Percentiles rank a stretch among this genome's conserved stretches.
phyloP scores from a whole-genome alignment of 2,329 filamentous ascomycete species.

The Didymella lethalis region DNA sequence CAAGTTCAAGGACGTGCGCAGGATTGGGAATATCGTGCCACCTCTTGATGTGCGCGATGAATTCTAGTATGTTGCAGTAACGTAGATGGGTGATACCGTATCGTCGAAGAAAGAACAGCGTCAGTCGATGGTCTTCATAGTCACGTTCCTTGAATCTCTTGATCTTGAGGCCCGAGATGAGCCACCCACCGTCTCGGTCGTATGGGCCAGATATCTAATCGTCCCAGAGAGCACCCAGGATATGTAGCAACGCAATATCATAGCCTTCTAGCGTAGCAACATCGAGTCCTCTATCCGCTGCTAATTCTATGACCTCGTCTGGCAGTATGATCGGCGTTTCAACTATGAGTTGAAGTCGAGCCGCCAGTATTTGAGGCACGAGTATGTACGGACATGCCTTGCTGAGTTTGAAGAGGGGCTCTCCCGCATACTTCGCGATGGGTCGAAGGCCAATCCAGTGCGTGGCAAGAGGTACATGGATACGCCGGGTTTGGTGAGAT shows the following conservation, averaged over 20 bases:
- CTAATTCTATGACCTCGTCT: background rate
- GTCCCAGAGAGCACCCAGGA: constrained; percentile 14
- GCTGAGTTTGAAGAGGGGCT: constrained; percentile 9
- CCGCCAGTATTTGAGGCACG: constrained; percentile 1
- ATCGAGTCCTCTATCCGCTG: constrained; percentile 1
- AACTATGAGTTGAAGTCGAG: constrained; percentile 12
- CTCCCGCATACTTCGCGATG: constrained; percentile 10
- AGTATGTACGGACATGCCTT: constrained; percentile 13
- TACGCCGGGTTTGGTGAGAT: background rate
- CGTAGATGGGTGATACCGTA: constrained; percentile 6
- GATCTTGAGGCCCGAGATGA: background rate
- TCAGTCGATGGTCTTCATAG: constrained; percentile 7
- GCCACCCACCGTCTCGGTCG: background rate
- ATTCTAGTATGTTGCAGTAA: constrained; percentile 17
- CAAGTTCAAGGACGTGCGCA: constrained; percentile 4
- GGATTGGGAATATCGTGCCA: constrained; percentile 17
- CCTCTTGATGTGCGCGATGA: constrained; percentile 13
- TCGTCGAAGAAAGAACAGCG: constrained; percentile 14
- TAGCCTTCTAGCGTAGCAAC: background rate
- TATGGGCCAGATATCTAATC: constrained; percentile 12
- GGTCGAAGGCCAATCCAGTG: background rate
- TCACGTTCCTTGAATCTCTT: background rate
- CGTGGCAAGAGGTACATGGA: background rate
- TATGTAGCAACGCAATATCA: constrained; percentile 7
- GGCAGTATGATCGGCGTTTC: constrained; percentile 7